phyloP scores from a whole-genome alignment of 352 stramenopile genomes.

The Plasmopara viticola region DNA sequence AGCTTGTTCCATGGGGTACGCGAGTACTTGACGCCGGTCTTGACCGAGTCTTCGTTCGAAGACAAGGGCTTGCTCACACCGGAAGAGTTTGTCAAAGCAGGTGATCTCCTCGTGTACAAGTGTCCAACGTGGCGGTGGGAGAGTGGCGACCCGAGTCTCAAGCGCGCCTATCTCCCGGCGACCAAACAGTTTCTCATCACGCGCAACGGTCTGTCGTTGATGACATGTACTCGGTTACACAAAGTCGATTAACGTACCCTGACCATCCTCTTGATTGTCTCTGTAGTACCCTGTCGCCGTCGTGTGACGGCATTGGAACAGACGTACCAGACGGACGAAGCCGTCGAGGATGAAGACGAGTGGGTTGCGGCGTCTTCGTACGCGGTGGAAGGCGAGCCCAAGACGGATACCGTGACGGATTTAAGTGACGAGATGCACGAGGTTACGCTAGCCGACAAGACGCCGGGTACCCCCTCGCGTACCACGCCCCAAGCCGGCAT shows the following conservation, averaged over 20 bases:
- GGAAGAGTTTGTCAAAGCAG: conserved; percentile 93
- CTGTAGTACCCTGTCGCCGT: conserved; percentile 79
- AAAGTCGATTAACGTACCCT: too few species aligned
- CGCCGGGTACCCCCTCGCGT: neutral
- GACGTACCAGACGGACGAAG: conserved; percentile 62
- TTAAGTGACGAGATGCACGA: conserved; percentile 52
- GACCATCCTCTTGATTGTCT: neutral
- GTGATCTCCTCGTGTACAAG: conserved; percentile 95
- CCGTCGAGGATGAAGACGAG: conserved; percentile 81
- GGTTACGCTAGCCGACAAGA: conserved; percentile 42
- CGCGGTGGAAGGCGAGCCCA: conserved; percentile 23
- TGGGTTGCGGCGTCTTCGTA: conserved; percentile 88
- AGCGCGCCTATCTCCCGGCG: conserved; percentile 60
- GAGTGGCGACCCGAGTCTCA: conserved; percentile 49
- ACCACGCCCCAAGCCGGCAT: conserved; percentile 28
- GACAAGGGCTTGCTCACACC: conserved; percentile 93
- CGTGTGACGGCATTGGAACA: conserved; percentile 72
- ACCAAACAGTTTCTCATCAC: conserved; percentile 89
- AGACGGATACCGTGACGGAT: conserved; percentile 27
- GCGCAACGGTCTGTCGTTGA: conserved; percentile 36
- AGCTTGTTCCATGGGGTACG: conserved; percentile 75
- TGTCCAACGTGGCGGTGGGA: conserved; percentile 95
- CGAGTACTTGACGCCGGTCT: conserved; percentile 85
- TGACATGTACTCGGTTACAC: neutral
- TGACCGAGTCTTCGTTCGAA: conserved; percentile 91